Evolutionary conservation across 176 grass and related monocot genomes (phyloP).

Genomic region (Musa schizocarpa): DNA sequence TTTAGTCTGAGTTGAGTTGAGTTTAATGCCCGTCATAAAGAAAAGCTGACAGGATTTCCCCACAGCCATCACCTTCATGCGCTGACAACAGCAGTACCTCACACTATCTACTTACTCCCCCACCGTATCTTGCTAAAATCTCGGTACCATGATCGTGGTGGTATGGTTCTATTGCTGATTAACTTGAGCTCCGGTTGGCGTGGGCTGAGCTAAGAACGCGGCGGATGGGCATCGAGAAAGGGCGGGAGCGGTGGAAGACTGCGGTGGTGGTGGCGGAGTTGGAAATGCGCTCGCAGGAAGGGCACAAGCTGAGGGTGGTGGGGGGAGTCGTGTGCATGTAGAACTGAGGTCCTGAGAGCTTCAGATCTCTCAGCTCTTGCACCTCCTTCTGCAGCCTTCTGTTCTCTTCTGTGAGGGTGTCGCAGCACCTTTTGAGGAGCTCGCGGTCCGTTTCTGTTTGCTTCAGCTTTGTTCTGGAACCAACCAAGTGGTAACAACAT

Average conservation of each 20-base stretch:
- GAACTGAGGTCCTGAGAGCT: constrained; percentile 41
- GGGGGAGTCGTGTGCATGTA: constrained; percentile 59
- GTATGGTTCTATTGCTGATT: too few relatives aligned
- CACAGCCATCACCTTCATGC: too few relatives aligned
- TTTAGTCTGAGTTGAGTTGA: too few relatives aligned
- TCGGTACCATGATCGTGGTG: too few relatives aligned
- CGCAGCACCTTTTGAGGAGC: constrained; percentile 70
- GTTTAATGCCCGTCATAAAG: too few relatives aligned
- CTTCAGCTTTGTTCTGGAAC: constrained; percentile 75
- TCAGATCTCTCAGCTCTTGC: constrained; percentile 70
- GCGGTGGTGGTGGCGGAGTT: not conserved
- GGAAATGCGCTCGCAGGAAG: constrained; percentile 63
- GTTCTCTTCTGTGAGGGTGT: constrained; percentile 68
- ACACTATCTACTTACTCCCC: too few relatives aligned
- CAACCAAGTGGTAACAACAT: not conserved
- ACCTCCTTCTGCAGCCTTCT: constrained; percentile 65
- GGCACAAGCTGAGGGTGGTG: constrained; percentile 84
- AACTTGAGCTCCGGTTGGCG: too few relatives aligned
- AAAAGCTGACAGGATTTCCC: too few relatives aligned
- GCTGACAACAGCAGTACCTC: too few relatives aligned
- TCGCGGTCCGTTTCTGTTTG: constrained; percentile 89
- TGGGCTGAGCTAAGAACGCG: constrained; percentile 23
- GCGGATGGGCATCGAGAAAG: constrained; percentile 26
- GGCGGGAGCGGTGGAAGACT: constrained; percentile 12
- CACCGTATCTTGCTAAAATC: too few relatives aligned